Evolutionary conservation across 768 basidiomycete genomes (phyloP), one percentile per base, ranked within the genome.

Genomic region (Mrakia blollopis): DNA sequence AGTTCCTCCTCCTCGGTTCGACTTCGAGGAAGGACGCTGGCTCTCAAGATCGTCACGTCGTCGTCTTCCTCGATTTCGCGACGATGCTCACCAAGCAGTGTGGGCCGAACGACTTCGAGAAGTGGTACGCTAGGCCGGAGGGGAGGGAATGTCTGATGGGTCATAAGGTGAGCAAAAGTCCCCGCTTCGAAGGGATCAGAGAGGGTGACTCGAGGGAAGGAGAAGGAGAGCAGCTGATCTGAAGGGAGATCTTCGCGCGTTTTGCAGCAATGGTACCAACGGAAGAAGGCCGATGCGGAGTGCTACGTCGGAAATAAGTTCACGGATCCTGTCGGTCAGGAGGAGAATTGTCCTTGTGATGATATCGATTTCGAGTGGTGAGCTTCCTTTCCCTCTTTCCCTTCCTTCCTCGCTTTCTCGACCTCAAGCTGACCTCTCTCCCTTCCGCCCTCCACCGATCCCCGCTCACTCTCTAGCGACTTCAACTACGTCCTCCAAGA

Each of bases 351-450:
- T 82, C 82, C 87, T 25, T 99, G 97, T 81, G 86, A 87, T 1
- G 91, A 93, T 79, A 89, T 89, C 18, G 97, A 99, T 82, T 99
- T 89, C 80, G 97, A 99, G 83, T 99, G 96, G 94, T 95, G 80
- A 30, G 85, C 11, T 41, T 65, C 67, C 0, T 23, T 35, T 7
- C 8, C n/a, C n/a, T n/a, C n/a, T n/a, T n/a, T n/a, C 65, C 14
- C n/a, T 41, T 39, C n/a, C 7, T 28, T 18, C 44, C 0, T 37
- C 30, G n/a, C 32, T 11, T 13, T 30, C 23, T 39, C 25, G 44
- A 62, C 6, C 30, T 28, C 25, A 44, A 0, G 9, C 67, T 75
- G 30, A 67, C 18, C 25, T 28, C 14, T 8, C 23, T 9, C 23
- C 44, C 14, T 25, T 10, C 6, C 41, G 44, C 28, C 39, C 35